These are phyloP conservation scores for Tuber microsphaerosporum DNA, from an alignment of 495 filamentous ascomycete species.

Conservation along the genomic window DNA sequence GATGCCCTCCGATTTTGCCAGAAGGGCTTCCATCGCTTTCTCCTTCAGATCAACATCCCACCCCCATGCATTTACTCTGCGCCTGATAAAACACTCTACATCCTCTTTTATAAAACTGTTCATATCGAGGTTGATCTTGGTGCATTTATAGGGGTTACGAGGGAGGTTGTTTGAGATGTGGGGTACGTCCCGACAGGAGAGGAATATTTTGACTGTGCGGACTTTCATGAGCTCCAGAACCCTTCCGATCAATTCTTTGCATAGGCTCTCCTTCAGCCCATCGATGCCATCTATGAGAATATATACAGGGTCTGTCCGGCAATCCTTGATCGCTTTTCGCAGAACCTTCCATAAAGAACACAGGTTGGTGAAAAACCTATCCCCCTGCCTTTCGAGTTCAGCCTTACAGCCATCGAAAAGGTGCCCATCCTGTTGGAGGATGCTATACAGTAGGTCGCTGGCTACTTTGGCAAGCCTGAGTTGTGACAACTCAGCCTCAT, in stretches of 20 bases:
- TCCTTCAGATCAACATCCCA: background rate
- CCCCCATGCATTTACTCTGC: background rate
- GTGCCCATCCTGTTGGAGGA: no score
- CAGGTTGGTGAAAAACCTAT: background rate
- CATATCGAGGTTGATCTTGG: background rate
- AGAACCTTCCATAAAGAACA: background rate
- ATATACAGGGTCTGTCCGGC: background rate
- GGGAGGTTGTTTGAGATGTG: no score
- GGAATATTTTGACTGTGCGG: no score
- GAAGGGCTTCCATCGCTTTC: background rate
- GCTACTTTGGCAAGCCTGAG: no score
- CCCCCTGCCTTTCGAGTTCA: background rate
- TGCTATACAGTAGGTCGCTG: no score
- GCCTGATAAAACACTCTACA: background rate
- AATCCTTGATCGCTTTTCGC: background rate
- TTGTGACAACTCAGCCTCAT: no score
- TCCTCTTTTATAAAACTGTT: background rate
- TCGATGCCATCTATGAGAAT: background rate
- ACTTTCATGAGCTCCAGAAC: background rate
- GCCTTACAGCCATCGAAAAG: no score
- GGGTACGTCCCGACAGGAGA: no score
- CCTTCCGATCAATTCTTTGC: no score
- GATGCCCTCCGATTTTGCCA: background rate
- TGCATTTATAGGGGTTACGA: no score
- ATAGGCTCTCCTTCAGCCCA: background rate